Conservation (phyloP, 2,329 filamentous ascomycete species). For the Ambrosiella cleistominuta region DNA sequence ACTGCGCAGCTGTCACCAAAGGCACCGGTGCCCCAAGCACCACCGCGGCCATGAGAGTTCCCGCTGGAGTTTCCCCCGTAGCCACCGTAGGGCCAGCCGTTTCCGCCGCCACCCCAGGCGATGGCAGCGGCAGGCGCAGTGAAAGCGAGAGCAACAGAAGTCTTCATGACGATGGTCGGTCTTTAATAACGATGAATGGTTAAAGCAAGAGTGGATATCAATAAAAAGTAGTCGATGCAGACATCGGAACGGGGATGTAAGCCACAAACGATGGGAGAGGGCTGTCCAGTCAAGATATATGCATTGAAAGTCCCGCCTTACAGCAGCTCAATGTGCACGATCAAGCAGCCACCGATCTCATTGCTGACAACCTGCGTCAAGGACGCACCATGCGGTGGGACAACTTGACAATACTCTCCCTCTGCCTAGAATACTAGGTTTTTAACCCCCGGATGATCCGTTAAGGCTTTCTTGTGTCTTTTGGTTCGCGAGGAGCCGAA, state of each 20-base stretch:
- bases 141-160: conserved; percentile 3
- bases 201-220: neutral
- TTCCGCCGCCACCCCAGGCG: conserved; percentile 9
- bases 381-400: too few relatives aligned
- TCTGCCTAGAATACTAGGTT: too few relatives aligned
- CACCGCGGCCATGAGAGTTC: neutral
- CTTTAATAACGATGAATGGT: neutral
- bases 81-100: conserved; percentile 10
- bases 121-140: conserved; percentile 8
- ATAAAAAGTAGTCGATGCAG: neutral
- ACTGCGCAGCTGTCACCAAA: conserved; percentile 12
- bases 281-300: too few relatives aligned
- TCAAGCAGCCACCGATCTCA: too few relatives aligned
- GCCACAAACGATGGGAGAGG: too few relatives aligned
- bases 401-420: too few relatives aligned
- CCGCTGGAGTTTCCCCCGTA: neutral
- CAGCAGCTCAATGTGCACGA: too few relatives aligned
- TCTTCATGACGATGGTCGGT: conserved; percentile 4
- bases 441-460: too few relatives aligned
- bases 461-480: too few relatives aligned
- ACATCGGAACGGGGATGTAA: neutral
- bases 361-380: too few relatives aligned
- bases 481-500: too few relatives aligned
- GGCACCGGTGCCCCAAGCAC: conserved; percentile 5
- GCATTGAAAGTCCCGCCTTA: too few relatives aligned